These are phyloP conservation scores for Alternaria viburni DNA, from an alignment of 2,329 filamentous ascomycete species.

Conservation along the genomic window DNA sequence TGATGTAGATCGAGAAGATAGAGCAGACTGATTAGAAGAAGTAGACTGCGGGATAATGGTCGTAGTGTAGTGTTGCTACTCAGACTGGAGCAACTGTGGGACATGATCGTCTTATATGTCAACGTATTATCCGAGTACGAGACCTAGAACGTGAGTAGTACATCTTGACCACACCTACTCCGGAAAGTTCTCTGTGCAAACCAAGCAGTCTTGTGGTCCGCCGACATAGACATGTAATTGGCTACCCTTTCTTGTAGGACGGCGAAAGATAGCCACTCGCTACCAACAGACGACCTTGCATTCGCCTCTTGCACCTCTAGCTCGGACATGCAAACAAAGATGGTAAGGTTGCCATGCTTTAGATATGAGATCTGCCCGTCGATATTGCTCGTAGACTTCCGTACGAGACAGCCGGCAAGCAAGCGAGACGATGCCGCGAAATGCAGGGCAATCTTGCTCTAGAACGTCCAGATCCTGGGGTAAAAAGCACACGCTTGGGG, in stretches of 20 bases:
- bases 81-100: conserved; percentile 22
- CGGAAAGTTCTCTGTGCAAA: conserved; percentile 7
- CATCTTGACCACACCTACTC: conserved; percentile 16
- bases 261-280: conserved; percentile 27
- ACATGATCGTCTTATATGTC: conserved; percentile 33
- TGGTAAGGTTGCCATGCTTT: conserved; percentile 25
- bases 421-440: conserved; percentile 4
- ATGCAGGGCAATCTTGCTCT: conserved; percentile 28
- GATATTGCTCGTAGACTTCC: conserved; percentile 33
- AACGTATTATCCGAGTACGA: conserved; percentile 29
- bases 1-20: not conserved
- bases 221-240: conserved; percentile 18
- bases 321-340: conserved; percentile 22
- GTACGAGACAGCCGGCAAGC: conserved; percentile 22
- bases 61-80: conserved; percentile 3
- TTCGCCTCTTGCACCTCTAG: conserved; percentile 11
- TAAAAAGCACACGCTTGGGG: conserved; percentile 10
- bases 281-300: conserved; percentile 19
- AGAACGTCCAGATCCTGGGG: conserved; percentile 32
- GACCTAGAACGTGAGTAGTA: conserved; percentile 22
- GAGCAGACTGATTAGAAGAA: not conserved
- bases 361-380: conserved; percentile 20
- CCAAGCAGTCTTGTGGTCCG: conserved; percentile 28
- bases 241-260: conserved; percentile 2
- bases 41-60: not conserved